Conservation (phyloP, 164 flowering plant species). For the Echeveria elegans region DNA sequence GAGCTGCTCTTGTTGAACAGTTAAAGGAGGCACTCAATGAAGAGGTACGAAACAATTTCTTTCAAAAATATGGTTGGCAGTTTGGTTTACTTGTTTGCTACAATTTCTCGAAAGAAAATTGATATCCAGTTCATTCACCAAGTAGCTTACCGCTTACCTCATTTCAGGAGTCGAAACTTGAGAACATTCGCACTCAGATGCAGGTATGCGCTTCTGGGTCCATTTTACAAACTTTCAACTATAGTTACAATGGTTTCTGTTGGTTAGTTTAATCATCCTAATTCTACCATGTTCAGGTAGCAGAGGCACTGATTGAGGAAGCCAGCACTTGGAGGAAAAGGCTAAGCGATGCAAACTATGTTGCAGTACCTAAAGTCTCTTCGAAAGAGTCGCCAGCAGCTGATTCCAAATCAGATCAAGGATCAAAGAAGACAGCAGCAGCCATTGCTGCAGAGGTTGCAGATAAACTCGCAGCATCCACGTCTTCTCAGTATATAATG, state of each 20-base stretch:
- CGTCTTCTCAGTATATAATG: slow-evolving; percentile 82
- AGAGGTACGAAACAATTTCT: slow-evolving; percentile 41
- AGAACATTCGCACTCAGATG: slow-evolving; percentile 84
- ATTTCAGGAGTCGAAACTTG: slow-evolving; percentile 83
- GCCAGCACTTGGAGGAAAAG: slow-evolving; percentile 48
- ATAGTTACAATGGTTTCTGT: background rate
- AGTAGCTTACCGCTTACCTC: background rate
- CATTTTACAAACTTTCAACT: background rate
- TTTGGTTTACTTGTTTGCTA: background rate
- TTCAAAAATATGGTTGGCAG: background rate
- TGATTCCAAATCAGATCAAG: slow-evolving; percentile 31
- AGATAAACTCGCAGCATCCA: slow-evolving; percentile 85
- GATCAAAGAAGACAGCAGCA: slow-evolving; percentile 57
- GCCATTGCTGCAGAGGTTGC: slow-evolving; percentile 91
- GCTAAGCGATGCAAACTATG: slow-evolving; percentile 50
- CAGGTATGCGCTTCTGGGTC: slow-evolving; percentile 41
- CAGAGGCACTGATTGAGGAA: slow-evolving; percentile 69
- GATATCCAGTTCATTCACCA: too few species aligned
- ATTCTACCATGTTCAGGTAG: slow-evolving; percentile 38
- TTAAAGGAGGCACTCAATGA: slow-evolving; percentile 75
- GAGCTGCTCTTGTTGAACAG: slow-evolving; percentile 66
- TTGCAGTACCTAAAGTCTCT: slow-evolving; percentile 28
- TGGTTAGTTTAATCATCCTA: background rate
- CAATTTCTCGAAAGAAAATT: background rate
- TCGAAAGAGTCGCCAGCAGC: slow-evolving; percentile 14